A percentile compares a stretch with the other conserved stretches of the same genome.
Evolutionary conservation across 805 yeast species (phyloP).

Genomic region (Saturnispora gosingensis): DNA sequence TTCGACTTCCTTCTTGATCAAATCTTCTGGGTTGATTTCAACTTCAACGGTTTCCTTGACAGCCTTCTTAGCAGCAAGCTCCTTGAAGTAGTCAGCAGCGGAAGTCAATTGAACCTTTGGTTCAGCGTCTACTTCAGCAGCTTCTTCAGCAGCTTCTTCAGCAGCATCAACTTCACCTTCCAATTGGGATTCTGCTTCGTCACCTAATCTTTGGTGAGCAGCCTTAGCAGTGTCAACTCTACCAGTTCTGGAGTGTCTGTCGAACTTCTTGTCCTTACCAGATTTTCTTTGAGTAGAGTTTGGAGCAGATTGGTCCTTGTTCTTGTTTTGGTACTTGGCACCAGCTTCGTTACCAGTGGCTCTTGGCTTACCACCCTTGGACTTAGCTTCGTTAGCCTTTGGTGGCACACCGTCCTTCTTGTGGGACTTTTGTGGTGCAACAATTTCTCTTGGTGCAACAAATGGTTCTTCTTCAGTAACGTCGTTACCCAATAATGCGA

Average conservation of each 20-base stretch:
- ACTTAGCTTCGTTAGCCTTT: constrained; percentile 70
- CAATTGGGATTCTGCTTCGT: constrained; percentile 43
- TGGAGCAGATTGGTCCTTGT: constrained; percentile 52
- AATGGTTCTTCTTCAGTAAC: constrained; percentile 65
- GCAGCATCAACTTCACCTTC: constrained; percentile 54
- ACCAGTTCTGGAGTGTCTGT: constrained; percentile 82
- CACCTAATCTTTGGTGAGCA: constrained; percentile 84
- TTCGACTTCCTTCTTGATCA: constrained; percentile 57
- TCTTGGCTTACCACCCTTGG: constrained; percentile 58
- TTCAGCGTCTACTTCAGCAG: constrained; percentile 31
- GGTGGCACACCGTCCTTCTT: constrained; percentile 79
- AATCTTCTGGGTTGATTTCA: constrained; percentile 45
- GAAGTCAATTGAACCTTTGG: constrained; percentile 54
- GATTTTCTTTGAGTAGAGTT: constrained; percentile 37
- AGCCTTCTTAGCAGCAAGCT: constrained; percentile 37
- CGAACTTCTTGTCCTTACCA: constrained; percentile 48
- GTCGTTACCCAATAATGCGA: constrained; percentile 80
- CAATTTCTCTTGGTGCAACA: constrained; percentile 61
- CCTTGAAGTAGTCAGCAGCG: constrained; percentile 79
- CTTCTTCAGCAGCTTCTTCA: constrained; percentile 31
- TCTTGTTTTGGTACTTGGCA: constrained; percentile 60
- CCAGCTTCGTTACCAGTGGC: constrained; percentile 89
- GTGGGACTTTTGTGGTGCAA: constrained; percentile 73
- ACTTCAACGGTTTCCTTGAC: constrained; percentile 22
- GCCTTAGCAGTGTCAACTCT: constrained; percentile 81